phyloP scores from a whole-genome alignment of 2,329 filamentous ascomycete species.

The Trichoderma guizhouense region DNA sequence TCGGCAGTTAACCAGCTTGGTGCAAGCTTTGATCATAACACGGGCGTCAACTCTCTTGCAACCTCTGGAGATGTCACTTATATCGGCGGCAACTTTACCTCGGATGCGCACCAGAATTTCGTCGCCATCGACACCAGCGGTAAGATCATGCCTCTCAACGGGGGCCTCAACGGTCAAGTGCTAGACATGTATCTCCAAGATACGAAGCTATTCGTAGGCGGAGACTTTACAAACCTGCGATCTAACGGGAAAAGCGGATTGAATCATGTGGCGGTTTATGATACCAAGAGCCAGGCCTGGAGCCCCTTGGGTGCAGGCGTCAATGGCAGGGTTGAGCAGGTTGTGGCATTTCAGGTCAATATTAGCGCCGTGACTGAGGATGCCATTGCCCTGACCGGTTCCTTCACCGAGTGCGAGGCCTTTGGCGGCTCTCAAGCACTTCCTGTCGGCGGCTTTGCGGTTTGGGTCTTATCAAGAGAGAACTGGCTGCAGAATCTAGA shows the following conservation, averaged over 20 bases:
- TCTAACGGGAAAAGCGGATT: conserved; percentile 61
- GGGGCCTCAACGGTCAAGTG: conserved; percentile 80
- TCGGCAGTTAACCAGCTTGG: conserved; percentile 78
- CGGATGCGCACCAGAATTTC: conserved; percentile 67
- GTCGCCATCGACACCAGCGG: conserved; percentile 67
- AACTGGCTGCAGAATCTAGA: conserved; percentile 87
- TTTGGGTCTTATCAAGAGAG: conserved; percentile 82
- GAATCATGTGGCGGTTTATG: conserved; percentile 73
- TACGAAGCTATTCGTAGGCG: conserved; percentile 73
- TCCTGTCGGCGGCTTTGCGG: conserved; percentile 70
- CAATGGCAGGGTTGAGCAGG: conserved; percentile 69
- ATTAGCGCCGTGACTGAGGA: conserved; percentile 66
- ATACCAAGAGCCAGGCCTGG: conserved; percentile 68
- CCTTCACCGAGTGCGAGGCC: conserved; percentile 69
- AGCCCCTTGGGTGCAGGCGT: conserved; percentile 78
- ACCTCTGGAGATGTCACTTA: conserved; percentile 64
- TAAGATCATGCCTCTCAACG: conserved; percentile 59
- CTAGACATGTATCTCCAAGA: conserved; percentile 64
- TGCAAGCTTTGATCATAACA: conserved; percentile 62
- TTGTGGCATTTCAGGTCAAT: conserved; percentile 78
- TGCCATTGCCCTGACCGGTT: conserved; percentile 75
- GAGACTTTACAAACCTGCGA: conserved; percentile 74
- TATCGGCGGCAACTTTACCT: conserved; percentile 81
- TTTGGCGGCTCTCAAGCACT: conserved; percentile 63
- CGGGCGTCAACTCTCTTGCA: conserved; percentile 67